Evolutionary conservation across 495 filamentous ascomycete genomes (phyloP), one percentile per base, ranked within the genome.

Genomic region (Penicillium verhagenii): DNA sequence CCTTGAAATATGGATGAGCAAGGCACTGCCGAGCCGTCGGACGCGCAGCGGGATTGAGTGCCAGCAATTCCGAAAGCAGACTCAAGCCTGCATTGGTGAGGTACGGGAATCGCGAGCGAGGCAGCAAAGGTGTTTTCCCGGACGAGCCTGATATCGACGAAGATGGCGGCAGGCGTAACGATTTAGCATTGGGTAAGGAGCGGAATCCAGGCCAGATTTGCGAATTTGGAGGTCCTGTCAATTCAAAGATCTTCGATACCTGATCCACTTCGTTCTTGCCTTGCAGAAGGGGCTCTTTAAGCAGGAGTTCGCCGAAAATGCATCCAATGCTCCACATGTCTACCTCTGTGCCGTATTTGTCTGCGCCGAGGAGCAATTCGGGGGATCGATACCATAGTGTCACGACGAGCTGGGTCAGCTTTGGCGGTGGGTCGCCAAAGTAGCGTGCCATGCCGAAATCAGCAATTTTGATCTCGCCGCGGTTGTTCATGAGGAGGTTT

Each of bases 371-470:
- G 5, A 98, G 82, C 16, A 98, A 79, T 68, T 97, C 94, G 0
- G 94, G 94, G 0, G 91, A 80, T 24, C 94, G 88, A 71, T 98
- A 98, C 94, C 94, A 98, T 7, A 98, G 85, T 5, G 94, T 98
- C 18, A 97, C 94, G 55, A 98, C 93, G 18, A 97, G 84, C 69
- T 94, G 89, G 8, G 94, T 97, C 48, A 97, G 79, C 43, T 93
- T 89, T 0, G 86, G 83, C 6, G 86, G 83, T 13, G 90, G 91
- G 61, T 94, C 88, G 28, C 89, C 89, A 55, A 86, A 88, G 76
- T 92, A 92, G 23, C 94, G 84, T 4, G 94, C 93, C 89, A 98
- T 96, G 68, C 94, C 94, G 63, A 98, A 98, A 72, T 98, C 94
- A 40, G 94, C 94, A 56, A 98, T 84, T 70, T 97, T 97, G 74